Conservation (phyloP, 179 eudicot genomes). For the Silene coronaria region DNA sequence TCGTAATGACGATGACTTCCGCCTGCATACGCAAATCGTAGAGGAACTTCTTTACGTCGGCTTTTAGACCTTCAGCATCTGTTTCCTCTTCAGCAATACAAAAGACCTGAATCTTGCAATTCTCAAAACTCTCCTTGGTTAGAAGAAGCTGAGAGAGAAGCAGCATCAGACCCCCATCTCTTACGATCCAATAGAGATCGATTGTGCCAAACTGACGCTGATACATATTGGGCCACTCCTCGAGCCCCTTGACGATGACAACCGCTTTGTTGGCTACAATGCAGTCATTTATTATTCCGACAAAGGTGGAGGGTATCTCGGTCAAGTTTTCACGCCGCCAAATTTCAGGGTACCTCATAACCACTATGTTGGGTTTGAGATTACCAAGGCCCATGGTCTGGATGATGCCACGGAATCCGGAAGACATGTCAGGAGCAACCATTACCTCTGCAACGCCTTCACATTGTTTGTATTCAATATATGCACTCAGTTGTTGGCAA, state of each 20-base stretch:
- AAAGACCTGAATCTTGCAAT: slow-evolving; percentile 94
- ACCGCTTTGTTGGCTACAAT: slow-evolving; percentile 97
- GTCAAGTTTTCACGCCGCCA: slow-evolving; percentile 97
- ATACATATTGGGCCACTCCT: slow-evolving; percentile 96
- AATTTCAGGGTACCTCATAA: slow-evolving; percentile 90
- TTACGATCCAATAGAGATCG: slow-evolving; percentile 92
- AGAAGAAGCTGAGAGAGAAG: slow-evolving; percentile 92
- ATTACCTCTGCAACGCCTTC: slow-evolving; percentile 99
- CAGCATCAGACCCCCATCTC: slow-evolving; percentile 97
- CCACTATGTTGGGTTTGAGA: slow-evolving; percentile 95
- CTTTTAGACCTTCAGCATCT: slow-evolving; percentile 77
- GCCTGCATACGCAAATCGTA: slow-evolving; percentile 95
- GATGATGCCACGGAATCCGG: slow-evolving; percentile 78
- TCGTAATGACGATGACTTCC: slow-evolving; percentile 83
- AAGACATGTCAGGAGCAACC: slow-evolving; percentile 89
- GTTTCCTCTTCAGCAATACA: slow-evolving; percentile 97
- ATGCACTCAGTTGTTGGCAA: slow-evolving; percentile 66
- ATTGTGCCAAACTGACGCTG: slow-evolving; percentile 94
- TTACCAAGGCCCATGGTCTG: slow-evolving; percentile 99
- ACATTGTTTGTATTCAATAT: slow-evolving; percentile 84
- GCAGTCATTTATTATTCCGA: slow-evolving; percentile 87
- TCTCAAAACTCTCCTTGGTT: slow-evolving; percentile 87
- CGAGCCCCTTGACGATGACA: slow-evolving; percentile 92
- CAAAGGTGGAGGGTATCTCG: slow-evolving; percentile 87
- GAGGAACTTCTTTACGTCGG: slow-evolving; percentile 86